Evolutionary conservation across 2,329 filamentous ascomycete genomes (phyloP).

Genomic region (Ophiosphaerella herpotricha): DNA sequence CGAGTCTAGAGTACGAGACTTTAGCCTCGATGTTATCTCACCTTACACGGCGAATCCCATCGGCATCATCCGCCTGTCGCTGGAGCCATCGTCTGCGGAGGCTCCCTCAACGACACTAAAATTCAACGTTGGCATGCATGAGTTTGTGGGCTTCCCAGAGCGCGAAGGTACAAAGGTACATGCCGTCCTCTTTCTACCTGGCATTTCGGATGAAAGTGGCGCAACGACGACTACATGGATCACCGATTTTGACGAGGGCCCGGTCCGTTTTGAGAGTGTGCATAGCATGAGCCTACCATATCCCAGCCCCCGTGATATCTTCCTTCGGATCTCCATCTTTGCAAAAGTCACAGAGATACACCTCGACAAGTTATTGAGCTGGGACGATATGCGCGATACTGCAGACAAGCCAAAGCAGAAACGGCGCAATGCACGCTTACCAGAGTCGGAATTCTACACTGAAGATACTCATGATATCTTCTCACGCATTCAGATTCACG

Average conservation of each 20-base stretch:
- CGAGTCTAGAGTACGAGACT: slow-evolving; percentile 92
- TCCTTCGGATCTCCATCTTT: slow-evolving; percentile 85
- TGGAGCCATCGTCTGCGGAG: slow-evolving; percentile 92
- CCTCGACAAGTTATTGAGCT: slow-evolving; percentile 93
- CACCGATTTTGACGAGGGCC: slow-evolving; percentile 87
- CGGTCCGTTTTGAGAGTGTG: slow-evolving; percentile 93
- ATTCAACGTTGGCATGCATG: slow-evolving; percentile 98
- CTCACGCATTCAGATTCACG: slow-evolving; percentile 82
- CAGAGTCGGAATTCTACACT: slow-evolving; percentile 89
- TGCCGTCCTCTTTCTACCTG: slow-evolving; percentile 93
- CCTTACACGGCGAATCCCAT: slow-evolving; percentile 90
- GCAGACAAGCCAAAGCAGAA: slow-evolving; percentile 61
- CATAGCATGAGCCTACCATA: slow-evolving; percentile 96
- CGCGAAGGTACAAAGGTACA: slow-evolving; percentile 95
- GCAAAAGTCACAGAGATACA: slow-evolving; percentile 91
- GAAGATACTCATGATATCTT: slow-evolving; percentile 95
- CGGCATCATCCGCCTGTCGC: slow-evolving; percentile 84
- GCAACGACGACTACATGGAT: slow-evolving; percentile 96
- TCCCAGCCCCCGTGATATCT: slow-evolving; percentile 73
- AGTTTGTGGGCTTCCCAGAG: slow-evolving; percentile 92
- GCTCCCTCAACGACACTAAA: slow-evolving; percentile 91
- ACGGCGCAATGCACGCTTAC: slow-evolving; percentile 70
- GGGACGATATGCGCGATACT: slow-evolving; percentile 95
- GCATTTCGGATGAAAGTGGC: slow-evolving; percentile 79
- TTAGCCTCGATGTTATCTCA: slow-evolving; percentile 85